phyloP scores from a whole-genome alignment of 2,329 filamentous ascomycete genomes.

The Colletotrichum zoysiae region DNA sequence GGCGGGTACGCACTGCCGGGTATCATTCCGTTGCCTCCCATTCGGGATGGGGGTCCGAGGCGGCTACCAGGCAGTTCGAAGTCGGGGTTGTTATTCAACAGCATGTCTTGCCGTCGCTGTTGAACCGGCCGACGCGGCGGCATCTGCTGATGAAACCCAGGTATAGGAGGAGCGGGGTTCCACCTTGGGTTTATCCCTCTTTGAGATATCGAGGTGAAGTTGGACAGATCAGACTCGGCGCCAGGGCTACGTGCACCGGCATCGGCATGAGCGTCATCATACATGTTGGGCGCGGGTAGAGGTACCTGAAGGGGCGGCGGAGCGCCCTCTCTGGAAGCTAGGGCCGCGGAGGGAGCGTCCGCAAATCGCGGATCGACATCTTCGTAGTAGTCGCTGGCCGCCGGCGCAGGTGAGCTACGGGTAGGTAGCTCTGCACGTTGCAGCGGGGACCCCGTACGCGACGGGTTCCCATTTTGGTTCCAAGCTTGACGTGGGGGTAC shows the following conservation, averaged over 20 bases:
- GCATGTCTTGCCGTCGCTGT: constrained; percentile 75
- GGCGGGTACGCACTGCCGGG: constrained; percentile 67
- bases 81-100: constrained; percentile 86
- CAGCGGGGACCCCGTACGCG: constrained; percentile 60
- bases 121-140: constrained; percentile 56
- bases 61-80: constrained; percentile 76
- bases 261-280: constrained; percentile 72
- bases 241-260: constrained; percentile 73
- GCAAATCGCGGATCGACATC: constrained; percentile 92
- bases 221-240: constrained; percentile 81
- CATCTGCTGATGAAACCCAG: constrained; percentile 58
- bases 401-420: constrained; percentile 51
- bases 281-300: constrained; percentile 57
- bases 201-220: constrained; percentile 92
- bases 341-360: constrained; percentile 27
- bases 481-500: constrained; percentile 69
- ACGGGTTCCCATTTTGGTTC: constrained; percentile 61
- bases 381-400: constrained; percentile 80
- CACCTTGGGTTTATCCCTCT: constrained; percentile 90
- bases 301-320: constrained; percentile 39
- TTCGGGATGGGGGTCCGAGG: constrained; percentile 45
- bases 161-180: constrained; percentile 68
- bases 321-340: constrained; percentile 43
- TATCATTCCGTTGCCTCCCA: constrained; percentile 59
- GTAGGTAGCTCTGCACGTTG: constrained; percentile 53